Evolutionary conservation across 768 basidiomycete species (phyloP), one percentile per base, ranked within the genome.

Genomic region (Kwoniella newhampshirensis): DNA sequence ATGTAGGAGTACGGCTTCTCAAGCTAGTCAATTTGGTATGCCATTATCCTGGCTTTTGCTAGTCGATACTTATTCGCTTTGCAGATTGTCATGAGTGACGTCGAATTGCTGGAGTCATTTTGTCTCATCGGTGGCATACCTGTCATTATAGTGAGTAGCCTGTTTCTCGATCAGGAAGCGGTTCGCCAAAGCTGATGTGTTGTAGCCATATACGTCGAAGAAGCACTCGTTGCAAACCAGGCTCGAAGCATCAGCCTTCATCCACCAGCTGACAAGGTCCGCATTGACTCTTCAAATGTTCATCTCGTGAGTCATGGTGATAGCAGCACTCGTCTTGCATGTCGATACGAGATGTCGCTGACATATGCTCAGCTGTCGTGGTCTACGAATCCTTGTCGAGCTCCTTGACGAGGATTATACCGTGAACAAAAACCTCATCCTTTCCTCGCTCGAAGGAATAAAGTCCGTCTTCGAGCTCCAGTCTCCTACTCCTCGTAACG

Each of bases 201-300:
- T 32, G 18, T 30, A 75, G 66, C 89, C 86, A 42, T 98, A 93
- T 72, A 92, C 94, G 0, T 91, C 90, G 11, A 97, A 94, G 80
- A 90, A 88, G 66, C 91, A 89, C 70, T 86, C 92, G 1, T 85
- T 88, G 12, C 92, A 96, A 73, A 96, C 92, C 67, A 85, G 96
- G 32, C 77, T 89, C n/a, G 89, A 97, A 71, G 94, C 93, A 0
- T 97, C 96, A 1, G 86, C 89, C 67, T 97, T 98, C 76, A 89
- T 99, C 50, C 86, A 89, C 25, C 78, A 93, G 13, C 82, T 98
- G 23, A 94, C 73, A 86, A 91, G 71, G 0, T 97, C 94, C 1
- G 86, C 91, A 11, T 77, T 96, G 61, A 99, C 94, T 1, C 78
- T 98, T 36, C 94, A 98, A 71, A 98, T 97, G 94, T 97, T 98